phyloP scores from a whole-genome alignment of 257 asterid genomes.

The Voacanga thouarsii region DNA sequence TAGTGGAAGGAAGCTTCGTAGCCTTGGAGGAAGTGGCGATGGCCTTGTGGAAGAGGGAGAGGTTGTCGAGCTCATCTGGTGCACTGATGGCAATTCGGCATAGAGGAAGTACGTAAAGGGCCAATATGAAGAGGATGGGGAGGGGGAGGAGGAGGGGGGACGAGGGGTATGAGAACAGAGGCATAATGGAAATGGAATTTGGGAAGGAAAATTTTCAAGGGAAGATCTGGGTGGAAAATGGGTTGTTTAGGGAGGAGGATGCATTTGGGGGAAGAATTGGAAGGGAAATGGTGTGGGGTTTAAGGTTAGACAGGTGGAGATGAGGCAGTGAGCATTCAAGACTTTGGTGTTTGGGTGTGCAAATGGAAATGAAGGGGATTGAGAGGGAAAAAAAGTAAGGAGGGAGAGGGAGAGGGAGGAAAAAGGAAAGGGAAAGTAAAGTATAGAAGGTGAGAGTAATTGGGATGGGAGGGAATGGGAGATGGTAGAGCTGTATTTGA shows the following conservation, averaged over 20 bases:
- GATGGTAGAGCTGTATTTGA: too few species aligned
- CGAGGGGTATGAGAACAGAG: constrained; percentile 37
- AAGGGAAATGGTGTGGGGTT: background rate
- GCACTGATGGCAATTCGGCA: constrained; percentile 61
- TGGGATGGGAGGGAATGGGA: background rate
- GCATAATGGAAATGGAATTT: constrained; percentile 12
- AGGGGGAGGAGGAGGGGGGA: constrained; percentile 59
- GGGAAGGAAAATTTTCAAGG: background rate
- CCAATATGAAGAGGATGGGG: constrained; percentile 51
- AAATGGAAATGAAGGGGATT: background rate
- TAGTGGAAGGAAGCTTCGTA: constrained; percentile 48
- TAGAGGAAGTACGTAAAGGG: constrained; percentile 61
- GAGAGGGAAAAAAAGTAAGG: too few species aligned
- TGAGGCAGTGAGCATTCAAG: background rate
- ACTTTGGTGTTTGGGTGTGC: background rate
- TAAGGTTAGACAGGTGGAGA: background rate
- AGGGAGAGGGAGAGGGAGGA: background rate
- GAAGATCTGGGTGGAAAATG: background rate
- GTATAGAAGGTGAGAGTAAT: background rate
- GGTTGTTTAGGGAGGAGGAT: background rate
- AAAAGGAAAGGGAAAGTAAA: background rate
- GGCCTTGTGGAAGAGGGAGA: constrained; percentile 78
- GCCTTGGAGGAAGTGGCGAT: constrained; percentile 31
- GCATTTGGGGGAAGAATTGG: constrained; percentile 8
- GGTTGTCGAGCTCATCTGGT: constrained; percentile 87